A percentile compares a stretch with the other conserved stretches of the same genome.
These are phyloP conservation scores for Adansonia rubrostipa DNA, from an alignment of 441 rosid species.

Conservation along the genomic window DNA sequence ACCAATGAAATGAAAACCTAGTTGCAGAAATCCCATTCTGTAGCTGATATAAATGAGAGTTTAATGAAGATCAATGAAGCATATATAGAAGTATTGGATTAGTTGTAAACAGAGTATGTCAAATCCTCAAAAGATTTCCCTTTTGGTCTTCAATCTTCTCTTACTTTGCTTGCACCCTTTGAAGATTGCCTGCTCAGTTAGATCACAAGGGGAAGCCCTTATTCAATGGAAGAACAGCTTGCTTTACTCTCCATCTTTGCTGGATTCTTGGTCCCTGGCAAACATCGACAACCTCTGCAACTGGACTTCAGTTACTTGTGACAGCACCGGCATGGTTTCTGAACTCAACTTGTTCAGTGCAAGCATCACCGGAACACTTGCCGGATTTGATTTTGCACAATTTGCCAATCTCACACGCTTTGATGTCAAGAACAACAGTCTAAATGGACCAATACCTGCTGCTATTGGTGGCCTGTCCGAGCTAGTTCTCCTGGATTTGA, in stretches of 20 bases:
- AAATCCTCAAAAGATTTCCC: neutral
- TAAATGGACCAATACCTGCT: conserved; percentile 49
- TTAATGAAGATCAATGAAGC: neutral
- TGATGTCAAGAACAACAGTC: conserved; percentile 37
- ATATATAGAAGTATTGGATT: neutral
- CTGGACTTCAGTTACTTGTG: conserved; percentile 54
- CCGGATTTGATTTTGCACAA: conserved; percentile 46
- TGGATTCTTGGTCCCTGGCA: conserved; percentile 56
- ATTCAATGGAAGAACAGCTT: conserved; percentile 54
- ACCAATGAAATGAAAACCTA: conserved; percentile 5
- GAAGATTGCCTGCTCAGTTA: conserved; percentile 38
- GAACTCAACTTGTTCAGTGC: conserved; percentile 38
- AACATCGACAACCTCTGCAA: conserved; percentile 53
- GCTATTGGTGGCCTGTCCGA: conserved; percentile 45
- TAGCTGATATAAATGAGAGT: neutral
- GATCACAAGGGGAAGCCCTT: conserved; percentile 61
- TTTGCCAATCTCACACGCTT: conserved; percentile 48
- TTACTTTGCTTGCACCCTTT: conserved; percentile 38
- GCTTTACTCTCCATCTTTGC: conserved; percentile 30
- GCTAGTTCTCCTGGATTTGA: conserved; percentile 52
- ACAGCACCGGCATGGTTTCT: conserved; percentile 34
- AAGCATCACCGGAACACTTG: conserved; percentile 42
- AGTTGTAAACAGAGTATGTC: neutral
- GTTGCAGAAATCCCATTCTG: neutral
- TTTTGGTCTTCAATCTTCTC: conserved; percentile 31